Base-by-base conservation (phyloP, 306 rosid species). In the Inga oerstediana region DNA sequence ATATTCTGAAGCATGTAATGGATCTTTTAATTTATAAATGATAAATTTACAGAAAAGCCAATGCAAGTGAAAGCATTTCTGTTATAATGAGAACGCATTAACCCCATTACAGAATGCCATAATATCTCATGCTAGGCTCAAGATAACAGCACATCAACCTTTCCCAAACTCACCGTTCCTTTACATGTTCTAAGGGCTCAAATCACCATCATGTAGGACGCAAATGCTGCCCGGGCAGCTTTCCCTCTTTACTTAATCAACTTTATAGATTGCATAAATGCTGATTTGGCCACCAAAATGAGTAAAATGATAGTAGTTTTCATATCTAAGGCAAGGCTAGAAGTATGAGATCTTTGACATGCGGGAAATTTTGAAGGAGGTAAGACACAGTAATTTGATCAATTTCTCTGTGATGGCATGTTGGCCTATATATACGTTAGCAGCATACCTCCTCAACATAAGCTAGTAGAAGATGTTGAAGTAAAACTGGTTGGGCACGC, bases 391-490 rank as follows among this genome's bases (percentile, higher is more conserved):
- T 24, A 39, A 76, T 24, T 41, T 10, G 10, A 76, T 24, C 45
- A 64, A 51, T 64, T 56, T 56, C 68, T 71, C 45, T 1, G 2
- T 11, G 9, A 32, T 44, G 34, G 35, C 67, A 34, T 51, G 77
- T 45, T 22, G 15, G 54, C 34, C 41, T 0, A 34, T 16, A 44
- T 48, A 14, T 4, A 59, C 45, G 30, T 39, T 51, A 35, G 71
- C 51, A 54, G n/a, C 88, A 84, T 67, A 96, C 99, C 99, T 94
- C 94, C 85, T 96, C 99, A 78, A 93, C 97, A 82, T 89, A 96
- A 9, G 99, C 98, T 72, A 96, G 76, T 39, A 96, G 89, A 68
- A 92, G 93, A 83, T 96, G 99, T 71, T 87, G 98, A 51, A 96
- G 88, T 48, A 96, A 79, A 88, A 96, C 90, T 1, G 99, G 99